phyloP scores from a whole-genome alignment of 2,329 filamentous ascomycete species.

The Myriosclerotinia scirpicola region DNA sequence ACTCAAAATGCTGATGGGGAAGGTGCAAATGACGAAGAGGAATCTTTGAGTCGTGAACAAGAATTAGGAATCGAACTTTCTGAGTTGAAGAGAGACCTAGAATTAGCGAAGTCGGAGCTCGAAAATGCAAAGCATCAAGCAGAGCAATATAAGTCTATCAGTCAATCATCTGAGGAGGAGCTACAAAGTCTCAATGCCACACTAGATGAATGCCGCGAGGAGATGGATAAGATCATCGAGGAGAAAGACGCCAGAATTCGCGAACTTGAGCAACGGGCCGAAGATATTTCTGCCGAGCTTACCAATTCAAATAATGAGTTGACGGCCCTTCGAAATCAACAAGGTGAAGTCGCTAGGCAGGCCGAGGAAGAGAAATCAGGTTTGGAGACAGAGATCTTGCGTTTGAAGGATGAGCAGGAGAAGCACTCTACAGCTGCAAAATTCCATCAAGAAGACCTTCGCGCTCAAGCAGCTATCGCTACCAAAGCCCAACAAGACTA shows the following conservation, averaged over 20 bases:
- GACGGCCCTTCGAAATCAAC: conserved; percentile 73
- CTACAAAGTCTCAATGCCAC: conserved; percentile 76
- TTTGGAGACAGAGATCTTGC: conserved; percentile 74
- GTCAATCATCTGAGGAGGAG: conserved; percentile 83
- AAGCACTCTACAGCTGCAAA: conserved; percentile 76
- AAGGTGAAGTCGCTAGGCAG: conserved; percentile 69
- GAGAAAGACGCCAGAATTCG: conserved; percentile 78
- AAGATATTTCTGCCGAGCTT: conserved; percentile 81
- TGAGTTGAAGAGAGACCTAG: conserved; percentile 83
- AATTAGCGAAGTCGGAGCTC: conserved; percentile 76
- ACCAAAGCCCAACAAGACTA: conserved; percentile 93
- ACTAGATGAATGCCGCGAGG: conserved; percentile 83
- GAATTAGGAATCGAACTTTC: conserved; percentile 81
- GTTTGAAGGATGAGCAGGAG: conserved; percentile 81
- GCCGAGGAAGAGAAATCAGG: conserved; percentile 80
- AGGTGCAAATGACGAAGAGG: conserved; percentile 50
- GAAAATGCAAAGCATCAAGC: conserved; percentile 78
- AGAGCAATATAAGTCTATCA: conserved; percentile 86
- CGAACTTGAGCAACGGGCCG: conserved; percentile 78
- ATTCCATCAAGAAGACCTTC: conserved; percentile 87
- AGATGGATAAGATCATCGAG: conserved; percentile 72
- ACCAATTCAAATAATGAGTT: conserved; percentile 79
- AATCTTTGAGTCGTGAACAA: conserved; percentile 67
- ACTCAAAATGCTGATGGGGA: conserved; percentile 46
- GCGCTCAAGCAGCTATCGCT: conserved; percentile 90